A percentile compares a stretch with the other conserved stretches of the same genome.
Evolutionary conservation across 2,329 filamentous ascomycete genomes (phyloP).

Genomic region (Teratosphaeria epicoccoides): DNA sequence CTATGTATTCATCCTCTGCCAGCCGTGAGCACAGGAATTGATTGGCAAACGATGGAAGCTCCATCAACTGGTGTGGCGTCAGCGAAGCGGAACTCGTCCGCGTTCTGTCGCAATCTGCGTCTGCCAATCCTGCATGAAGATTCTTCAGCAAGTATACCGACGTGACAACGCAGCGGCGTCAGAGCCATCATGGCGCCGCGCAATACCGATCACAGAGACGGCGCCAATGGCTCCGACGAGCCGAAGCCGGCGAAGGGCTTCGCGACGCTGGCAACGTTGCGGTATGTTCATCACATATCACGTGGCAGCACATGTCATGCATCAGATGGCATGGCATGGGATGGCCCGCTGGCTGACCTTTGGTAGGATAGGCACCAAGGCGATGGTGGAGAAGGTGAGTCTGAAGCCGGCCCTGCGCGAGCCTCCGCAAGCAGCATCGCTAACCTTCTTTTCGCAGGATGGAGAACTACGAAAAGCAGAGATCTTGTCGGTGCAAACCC

Average conservation of each 20-base stretch:
- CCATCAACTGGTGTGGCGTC: neutral
- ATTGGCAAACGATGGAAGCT: too few relatives aligned
- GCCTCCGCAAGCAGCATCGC: neutral
- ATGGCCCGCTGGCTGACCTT: conserved; percentile 8
- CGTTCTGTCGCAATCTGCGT: neutral
- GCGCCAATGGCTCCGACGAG: conserved; percentile 21
- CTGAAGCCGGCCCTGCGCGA: conserved; percentile 2
- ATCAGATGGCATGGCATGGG: neutral
- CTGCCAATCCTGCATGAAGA: neutral
- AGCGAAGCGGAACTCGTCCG: neutral
- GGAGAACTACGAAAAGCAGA: conserved; percentile 84
- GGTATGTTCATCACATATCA: conserved; percentile 40
- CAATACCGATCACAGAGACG: conserved; percentile 31
- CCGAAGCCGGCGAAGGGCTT: conserved; percentile 60
- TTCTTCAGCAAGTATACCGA: neutral
- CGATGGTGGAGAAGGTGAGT: conserved; percentile 58
- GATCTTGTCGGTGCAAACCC: conserved; percentile 86
- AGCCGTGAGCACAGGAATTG: too few relatives aligned
- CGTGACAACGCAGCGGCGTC: neutral
- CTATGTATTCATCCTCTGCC: too few relatives aligned
- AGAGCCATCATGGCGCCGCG: conserved; percentile 41
- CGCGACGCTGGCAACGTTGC: conserved; percentile 74
- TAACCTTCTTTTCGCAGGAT: conserved; percentile 41
- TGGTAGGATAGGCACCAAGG: conserved; percentile 54
- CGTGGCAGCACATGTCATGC: too few relatives aligned